Evolutionary conservation across 2,329 filamentous ascomycete species (phyloP).

Genomic region (Exophiala calicioides): DNA sequence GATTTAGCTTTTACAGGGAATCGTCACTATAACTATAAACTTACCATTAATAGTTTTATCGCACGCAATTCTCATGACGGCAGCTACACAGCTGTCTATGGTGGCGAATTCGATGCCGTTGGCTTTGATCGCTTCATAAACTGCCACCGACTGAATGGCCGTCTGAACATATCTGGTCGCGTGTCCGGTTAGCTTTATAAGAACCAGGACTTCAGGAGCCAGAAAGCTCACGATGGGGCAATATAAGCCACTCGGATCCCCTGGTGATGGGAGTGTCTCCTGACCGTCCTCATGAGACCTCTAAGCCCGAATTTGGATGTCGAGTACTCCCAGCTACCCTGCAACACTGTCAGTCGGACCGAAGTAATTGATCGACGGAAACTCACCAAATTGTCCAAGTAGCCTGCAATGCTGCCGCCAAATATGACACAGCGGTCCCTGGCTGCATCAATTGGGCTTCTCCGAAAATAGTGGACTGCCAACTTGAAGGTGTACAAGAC

Average conservation of each 20-base stretch:
- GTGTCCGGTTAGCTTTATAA: too few relatives aligned
- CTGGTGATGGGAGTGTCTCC: conserved; percentile 10
- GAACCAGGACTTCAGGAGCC: too few relatives aligned
- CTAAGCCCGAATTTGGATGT: conserved; percentile 13
- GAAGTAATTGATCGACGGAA: not conserved
- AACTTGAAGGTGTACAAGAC: conserved; percentile 51
- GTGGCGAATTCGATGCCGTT: too few relatives aligned
- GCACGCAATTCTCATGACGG: too few relatives aligned
- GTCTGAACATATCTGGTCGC: too few relatives aligned
- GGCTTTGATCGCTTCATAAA: too few relatives aligned
- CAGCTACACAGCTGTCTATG: too few relatives aligned
- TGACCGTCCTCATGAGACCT: conserved; percentile 15
- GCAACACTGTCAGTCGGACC: not conserved
- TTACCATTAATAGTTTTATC: too few relatives aligned
- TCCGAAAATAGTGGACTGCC: conserved; percentile 49
- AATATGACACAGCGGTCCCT: conserved; percentile 22
- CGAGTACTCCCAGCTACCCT: conserved; percentile 17
- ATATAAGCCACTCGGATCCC: conserved; percentile 16
- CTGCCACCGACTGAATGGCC: too few relatives aligned
- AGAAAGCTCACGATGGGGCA: conserved; percentile 11
- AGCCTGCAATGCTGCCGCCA: conserved; percentile 13
- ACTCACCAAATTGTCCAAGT: conserved; percentile 13
- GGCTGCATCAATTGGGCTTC: not conserved
- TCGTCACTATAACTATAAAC: too few relatives aligned
- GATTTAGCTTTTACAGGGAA: too few relatives aligned